Evolutionary conservation across 2,329 filamentous ascomycete genomes (phyloP), one percentile per base, ranked within the genome.

Genomic region (Fusarium incarnatum): DNA sequence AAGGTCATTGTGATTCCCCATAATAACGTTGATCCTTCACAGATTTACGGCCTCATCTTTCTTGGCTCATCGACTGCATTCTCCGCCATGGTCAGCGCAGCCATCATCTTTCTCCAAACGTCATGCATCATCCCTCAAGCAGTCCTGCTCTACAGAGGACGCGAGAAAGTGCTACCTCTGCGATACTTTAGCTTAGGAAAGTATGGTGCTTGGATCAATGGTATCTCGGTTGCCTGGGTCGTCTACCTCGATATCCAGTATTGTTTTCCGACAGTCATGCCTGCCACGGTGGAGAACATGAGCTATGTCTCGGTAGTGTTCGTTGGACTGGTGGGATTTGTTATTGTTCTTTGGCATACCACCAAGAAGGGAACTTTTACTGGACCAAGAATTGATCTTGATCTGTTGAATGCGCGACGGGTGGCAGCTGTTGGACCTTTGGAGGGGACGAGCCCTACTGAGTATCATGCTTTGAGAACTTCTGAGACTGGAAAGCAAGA

Each of bases 41-140:
- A 76, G 67, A 6, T 78, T 0, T 79, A 79, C 10, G 76, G 74
- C 4, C 57, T 76, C 8, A 74, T 78, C 1, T 78, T 76, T 47
- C 63, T 78, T 2, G 76, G 76, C 5, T 78, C 75, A 0, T 71
- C 73, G 3, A 77, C 76, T 2, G 77, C 77, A 2, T 76, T 76
- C 30, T 65, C 71, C 0, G 64, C 73, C 5, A 76, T 76, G 72
- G 74, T 77, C 47, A 76, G 67, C 53, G 68, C 74, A 0, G 64
- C 73, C 8, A 76, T 77, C 25, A 72, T 77, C 23, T 77, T 77
- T 11, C 55, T 76, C 0, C 70, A 74, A 28, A 74, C 71, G 0
- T 76, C 74, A 1, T 76, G 68, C 6, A 60, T 71, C 18, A 70
- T 78, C 15, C 77, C 77, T 0, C 76, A 78, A 30, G 69, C 67